A percentile compares a stretch with the other conserved stretches of the same genome.
phyloP scores from a whole-genome alignment of 441 rosid species.

The Populus tomentosa region DNA sequence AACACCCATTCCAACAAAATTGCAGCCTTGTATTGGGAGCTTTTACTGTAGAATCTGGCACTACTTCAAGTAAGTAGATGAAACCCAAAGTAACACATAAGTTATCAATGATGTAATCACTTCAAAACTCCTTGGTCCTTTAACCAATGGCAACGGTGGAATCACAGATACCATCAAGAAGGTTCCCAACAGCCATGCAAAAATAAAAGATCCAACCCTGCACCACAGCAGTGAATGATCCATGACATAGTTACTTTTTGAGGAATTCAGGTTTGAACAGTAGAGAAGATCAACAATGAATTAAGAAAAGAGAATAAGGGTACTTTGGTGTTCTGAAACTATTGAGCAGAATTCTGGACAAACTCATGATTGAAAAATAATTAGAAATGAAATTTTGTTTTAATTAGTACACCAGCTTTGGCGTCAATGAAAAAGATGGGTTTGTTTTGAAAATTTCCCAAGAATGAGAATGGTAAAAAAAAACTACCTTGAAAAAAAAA shows the following conservation, averaged over 20 bases:
- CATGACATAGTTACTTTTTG: background rate
- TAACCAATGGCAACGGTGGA: constrained; percentile 63
- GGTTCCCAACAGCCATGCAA: constrained; percentile 89
- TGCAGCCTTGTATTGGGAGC: constrained; percentile 15
- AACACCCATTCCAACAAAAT: constrained; percentile 23
- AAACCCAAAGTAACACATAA: constrained; percentile 81
- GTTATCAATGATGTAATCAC: constrained; percentile 77
- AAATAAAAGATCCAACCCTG: constrained; percentile 78
- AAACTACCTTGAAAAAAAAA: background rate
- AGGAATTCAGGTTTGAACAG: constrained; percentile 1
- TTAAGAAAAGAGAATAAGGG: background rate
- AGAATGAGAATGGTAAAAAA: background rate
- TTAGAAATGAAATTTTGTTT: background rate
- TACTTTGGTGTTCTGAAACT: background rate
- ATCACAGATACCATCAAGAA: constrained; percentile 91
- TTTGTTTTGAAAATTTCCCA: background rate
- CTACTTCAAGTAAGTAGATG: constrained; percentile 79
- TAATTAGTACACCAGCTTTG: background rate
- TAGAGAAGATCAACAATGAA: background rate
- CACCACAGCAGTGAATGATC: constrained; percentile 29
- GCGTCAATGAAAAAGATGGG: background rate
- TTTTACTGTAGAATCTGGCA: background rate
- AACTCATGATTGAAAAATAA: background rate
- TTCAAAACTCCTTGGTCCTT: constrained; percentile 84
- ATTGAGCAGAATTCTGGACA: background rate